Evolutionary conservation across 2,329 filamentous ascomycete species (phyloP).

Genomic region (Diaporthe helianthi): DNA sequence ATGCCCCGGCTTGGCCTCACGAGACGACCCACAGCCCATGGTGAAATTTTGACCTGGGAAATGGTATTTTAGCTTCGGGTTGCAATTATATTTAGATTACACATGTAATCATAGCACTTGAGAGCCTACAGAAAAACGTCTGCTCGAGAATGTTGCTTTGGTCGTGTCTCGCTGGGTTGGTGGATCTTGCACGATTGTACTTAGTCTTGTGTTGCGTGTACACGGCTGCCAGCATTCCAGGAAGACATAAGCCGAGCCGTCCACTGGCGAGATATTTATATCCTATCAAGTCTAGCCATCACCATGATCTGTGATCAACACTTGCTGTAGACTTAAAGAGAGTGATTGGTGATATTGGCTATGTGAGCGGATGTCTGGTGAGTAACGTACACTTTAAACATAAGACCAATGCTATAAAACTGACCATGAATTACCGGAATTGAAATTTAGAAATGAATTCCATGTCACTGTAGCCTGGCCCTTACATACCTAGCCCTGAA

Average conservation of each 20-base stretch:
- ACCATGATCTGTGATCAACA: neutral
- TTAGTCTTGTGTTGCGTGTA: neutral
- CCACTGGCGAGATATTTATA: neutral
- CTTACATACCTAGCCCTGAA: no score
- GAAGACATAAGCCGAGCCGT: no score
- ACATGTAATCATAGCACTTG: no score
- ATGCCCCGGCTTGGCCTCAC: neutral
- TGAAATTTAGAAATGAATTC: no score
- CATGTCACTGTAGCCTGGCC: no score
- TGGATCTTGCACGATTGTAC: neutral
- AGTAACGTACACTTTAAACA: neutral
- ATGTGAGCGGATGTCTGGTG: neutral
- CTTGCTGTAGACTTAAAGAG: rapidly evolving
- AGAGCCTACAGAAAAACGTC: neutral
- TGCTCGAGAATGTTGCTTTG: neutral
- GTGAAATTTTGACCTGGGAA: neutral
- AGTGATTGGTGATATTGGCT: neutral
- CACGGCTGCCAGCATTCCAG: neutral
- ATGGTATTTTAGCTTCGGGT: neutral
- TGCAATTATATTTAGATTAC: neutral
- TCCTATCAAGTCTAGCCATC: neutral
- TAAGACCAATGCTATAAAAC: no score
- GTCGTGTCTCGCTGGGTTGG: neutral
- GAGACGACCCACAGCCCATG: neutral
- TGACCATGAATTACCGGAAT: no score